phyloP scores from a whole-genome alignment of 1,139 yeast species.

The Tardiomyces depauwii region DNA sequence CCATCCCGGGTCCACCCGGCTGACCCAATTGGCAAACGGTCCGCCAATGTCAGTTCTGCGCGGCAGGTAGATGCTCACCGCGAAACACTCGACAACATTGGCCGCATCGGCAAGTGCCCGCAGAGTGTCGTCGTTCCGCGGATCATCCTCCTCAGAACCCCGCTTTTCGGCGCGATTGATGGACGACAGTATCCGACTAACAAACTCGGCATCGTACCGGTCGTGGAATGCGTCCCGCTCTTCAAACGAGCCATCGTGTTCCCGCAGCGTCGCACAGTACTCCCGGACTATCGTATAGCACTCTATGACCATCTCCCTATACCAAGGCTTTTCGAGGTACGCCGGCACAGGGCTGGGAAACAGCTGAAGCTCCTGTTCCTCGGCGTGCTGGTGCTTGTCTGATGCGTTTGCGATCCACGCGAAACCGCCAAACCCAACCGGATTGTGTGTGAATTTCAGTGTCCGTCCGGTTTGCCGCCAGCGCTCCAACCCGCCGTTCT shows the following conservation, averaged over 20 bases:
- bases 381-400: not conserved
- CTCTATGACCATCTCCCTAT: not conserved
- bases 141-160: not conserved
- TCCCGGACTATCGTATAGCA: not conserved
- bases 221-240: not conserved
- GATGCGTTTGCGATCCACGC: not conserved
- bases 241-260: no score
- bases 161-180: not conserved
- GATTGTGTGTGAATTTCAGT: not conserved
- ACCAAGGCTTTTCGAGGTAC: not conserved
- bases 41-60: not conserved
- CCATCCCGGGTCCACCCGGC: slow-evolving; percentile 12
- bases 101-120: not conserved
- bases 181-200: not conserved
- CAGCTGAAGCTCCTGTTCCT: not conserved
- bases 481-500: not conserved
- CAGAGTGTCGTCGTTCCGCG: not conserved
- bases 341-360: not conserved
- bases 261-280: not conserved
- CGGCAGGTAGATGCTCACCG: not conserved
- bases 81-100: not conserved
- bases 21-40: slow-evolving; percentile 12
- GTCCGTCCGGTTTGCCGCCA: not conserved
- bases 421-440: not conserved
- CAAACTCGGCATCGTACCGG: not conserved